Base-by-base conservation (phyloP, 257 asterid species). In the Anisodus tanguticus region DNA sequence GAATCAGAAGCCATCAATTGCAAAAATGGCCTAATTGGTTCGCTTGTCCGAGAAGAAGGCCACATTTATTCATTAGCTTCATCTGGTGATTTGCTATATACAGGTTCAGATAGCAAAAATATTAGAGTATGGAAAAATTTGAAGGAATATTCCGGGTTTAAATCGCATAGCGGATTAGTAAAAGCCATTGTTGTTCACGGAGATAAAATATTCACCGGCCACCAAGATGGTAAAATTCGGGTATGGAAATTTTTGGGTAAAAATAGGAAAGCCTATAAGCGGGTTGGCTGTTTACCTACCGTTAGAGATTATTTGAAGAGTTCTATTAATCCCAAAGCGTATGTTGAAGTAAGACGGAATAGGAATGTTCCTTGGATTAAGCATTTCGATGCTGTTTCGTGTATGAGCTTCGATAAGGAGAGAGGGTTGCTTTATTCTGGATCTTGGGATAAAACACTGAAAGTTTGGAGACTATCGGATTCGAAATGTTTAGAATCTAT, bases 71-170 rank as follows among this genome's bases (percentile, higher is more conserved):
- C 98, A 1, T 83, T 95, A 15, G 98, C 97, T 4, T 90, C 94
- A 1, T 84, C 89, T 3, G 95, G 88, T 0, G 93, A 90, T 13
- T 85, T 94, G 54, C 86, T 95, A 1, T 95, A 91, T 84, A 94
- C 98, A 1, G 98, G 98, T 0, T 95, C 98, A 2, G 98, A 95
- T 6, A 93, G 98, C 81, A 95, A 90, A 87, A 94, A 93, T 31
- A 60, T 95, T 3, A 58, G 98, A 84, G 99, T 95, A 0, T 95
- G 99, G 99, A 94, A 90, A 88, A 88, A 91, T 47, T 12, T 93
- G 69, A 63, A 89, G 80, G 99, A 95, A 12, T 92, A 74, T 35
- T 88, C 99, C 0, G 97, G 97, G 81, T 95, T 95, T 58, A 94
- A 94, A 77, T 92, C 97, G 8, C 83, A 92, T 39, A 93, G 97